Conservation (phyloP, 1,139 yeast genomes). For the Suhomyces bolitotheri region DNA sequence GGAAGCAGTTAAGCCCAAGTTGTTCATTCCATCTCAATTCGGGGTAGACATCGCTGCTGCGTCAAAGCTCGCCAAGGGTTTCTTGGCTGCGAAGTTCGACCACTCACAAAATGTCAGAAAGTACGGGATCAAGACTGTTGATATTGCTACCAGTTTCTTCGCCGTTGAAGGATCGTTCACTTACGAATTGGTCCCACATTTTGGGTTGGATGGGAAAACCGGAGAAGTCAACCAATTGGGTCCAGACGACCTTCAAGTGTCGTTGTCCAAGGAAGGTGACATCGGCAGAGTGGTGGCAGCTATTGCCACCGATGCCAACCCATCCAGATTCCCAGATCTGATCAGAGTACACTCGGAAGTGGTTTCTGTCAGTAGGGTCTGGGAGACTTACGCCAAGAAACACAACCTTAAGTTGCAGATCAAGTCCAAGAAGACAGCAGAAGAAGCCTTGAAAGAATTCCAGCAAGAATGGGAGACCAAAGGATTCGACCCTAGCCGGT, state of each 20-base stretch:
- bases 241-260: constrained; percentile 35
- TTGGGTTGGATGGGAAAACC: constrained; percentile 38
- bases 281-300: constrained; percentile 46
- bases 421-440: constrained; percentile 25
- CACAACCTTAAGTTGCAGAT: constrained; percentile 39
- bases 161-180: constrained; percentile 41
- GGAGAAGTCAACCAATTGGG: constrained; percentile 44
- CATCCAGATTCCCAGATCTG: constrained; percentile 44
- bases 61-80: constrained; percentile 25
- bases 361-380: constrained; percentile 39
- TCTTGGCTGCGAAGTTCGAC: constrained; percentile 36
- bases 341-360: constrained; percentile 46
- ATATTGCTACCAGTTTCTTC: constrained; percentile 47
- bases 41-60: constrained; percentile 45
- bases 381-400: constrained; percentile 41
- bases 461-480: constrained; percentile 24
- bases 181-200: constrained; percentile 34
- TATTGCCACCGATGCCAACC: constrained; percentile 32
- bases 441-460: constrained; percentile 33
- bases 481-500: constrained; percentile 31
- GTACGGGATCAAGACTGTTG: constrained; percentile 53
- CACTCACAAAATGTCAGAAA: constrained; percentile 31
- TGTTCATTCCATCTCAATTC: constrained; percentile 64
- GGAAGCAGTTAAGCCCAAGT: constrained; percentile 44
- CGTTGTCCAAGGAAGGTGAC: constrained; percentile 42